Evolutionary conservation across 2,329 filamentous ascomycete species (phyloP), one percentile per base, ranked within the genome.

Genomic region (Chrysoporthe cubensis): DNA sequence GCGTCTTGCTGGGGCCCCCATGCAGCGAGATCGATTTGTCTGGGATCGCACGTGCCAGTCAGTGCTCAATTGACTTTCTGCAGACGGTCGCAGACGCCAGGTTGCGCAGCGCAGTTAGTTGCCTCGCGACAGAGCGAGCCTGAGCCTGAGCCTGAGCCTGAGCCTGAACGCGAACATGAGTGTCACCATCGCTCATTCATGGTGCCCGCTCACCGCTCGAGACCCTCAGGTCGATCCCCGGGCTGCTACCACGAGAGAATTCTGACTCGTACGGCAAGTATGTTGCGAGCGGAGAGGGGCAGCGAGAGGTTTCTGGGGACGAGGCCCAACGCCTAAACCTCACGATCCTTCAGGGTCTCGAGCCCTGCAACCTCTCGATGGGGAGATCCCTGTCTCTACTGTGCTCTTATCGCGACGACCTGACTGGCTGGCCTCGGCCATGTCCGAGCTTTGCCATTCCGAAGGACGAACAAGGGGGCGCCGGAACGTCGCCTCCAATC

Each of bases 341-440:
- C 37, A 40, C 37, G 21, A 21, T 54, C 50, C 26, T 54, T 32
- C 50, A 54, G 50, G 50, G 50, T 32, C 50, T 54, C 26, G 18
- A 42, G 3, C 60, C n/a, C 37, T 42, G 16, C 26, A 46, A 3
- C 32, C 40, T 21, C 34, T 61, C 42, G 42, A 61, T 26, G 57
- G 64, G 65, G 34, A 32, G 21, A 64, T 52, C 54, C 67, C 43
- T 56, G 60, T 34, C 54, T 18, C 37, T 3, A 37, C 21, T 18
- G 56, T 44, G 32, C 50, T 7, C 66, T 70, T 70, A 70, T 70
- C 68, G 62, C 63, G 34, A 46, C 18, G 40, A 37, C 57, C 58
- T 66, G 32, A 70, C 58, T 70, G 68, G 68, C 32, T 48, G 40
- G 42, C 54, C 62, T 69, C 66, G 68, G 65, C 52, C 68, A 65